Base-by-base conservation (phyloP, 2,329 filamentous ascomycete species). In the Microcera coccophila region DNA sequence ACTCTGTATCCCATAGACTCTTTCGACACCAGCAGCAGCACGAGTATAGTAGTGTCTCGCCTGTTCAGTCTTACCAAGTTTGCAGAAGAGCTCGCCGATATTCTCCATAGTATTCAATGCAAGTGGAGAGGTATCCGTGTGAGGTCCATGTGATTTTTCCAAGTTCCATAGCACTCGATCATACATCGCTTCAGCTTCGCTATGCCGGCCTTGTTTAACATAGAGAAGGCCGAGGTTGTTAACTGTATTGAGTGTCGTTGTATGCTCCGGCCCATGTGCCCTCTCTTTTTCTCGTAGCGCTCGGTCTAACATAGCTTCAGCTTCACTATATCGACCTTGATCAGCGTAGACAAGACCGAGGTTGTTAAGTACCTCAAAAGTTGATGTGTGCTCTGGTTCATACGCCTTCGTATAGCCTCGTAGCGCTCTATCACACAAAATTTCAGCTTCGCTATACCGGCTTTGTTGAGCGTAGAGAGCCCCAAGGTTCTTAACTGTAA, bases 231-330 rank as follows among this genome's bases (percentile, higher is more conserved):
- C 61, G 35, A 63, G 47, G 21, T 45, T 45, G 35, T 59, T 33
- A 5, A 60, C 32, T 14, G 33, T 41, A 31, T 48, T 12, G 22
- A 54, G 38, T 18, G 42, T 46, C 29, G 38, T 44, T 28, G 20
- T 38, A 34, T 54, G 46, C 12, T 50, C 46, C 34, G 47, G 41
- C 3, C 47, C 50, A 4, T 29, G 20, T 18, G 34, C 40, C 28
- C 49, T 50, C 39, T 62, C 50, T 9, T 48, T 47, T 35, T 58
- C 53, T 55, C 54, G 38, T 4, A 66, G 48, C 38, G 59, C 60
- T 36, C 58, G 60, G 9, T 47, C 5, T 16, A 54, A 64, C 55
- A 65, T 65, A 2, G 40, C 42, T 48, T 63, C 54, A 12, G 58
- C 51, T 26, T 62, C 50, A 7, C 44, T 12, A 8, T 56, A 35